Base-by-base conservation (phyloP, 192 early-diverging fungal species). In the Glomus cerebriforme region DNA sequence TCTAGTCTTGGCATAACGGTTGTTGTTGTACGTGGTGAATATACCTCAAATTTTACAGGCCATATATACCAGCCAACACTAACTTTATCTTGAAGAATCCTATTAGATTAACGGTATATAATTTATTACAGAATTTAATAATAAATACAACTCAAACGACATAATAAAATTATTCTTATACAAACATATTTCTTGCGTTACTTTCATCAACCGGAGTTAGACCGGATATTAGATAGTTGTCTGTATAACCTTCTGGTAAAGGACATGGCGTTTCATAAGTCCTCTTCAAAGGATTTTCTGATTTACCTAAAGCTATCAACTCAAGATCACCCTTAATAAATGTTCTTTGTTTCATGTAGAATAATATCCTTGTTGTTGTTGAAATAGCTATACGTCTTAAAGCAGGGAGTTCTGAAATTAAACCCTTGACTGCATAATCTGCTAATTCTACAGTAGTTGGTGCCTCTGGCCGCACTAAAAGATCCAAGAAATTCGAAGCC, bases 21-120 rank as follows among this genome's bases (percentile, higher is more conserved):
- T 1, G 81, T 60, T 2, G 79, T 80, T 7, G 78, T 86, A 17
- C 82, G 69, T 9, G 79, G 83, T 22, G 84, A 71, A 73, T 94
- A 95, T 0, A 84, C 88, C 73, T 86, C 89, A 79, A 84, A 84
- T 13, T 82, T 79, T 27, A 85, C 80, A 10, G 95, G 93, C 94
- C 94, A 96, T 8, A 88, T 93, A 78, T 92, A 88, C 95, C 94
- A 97, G 7, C 96, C 96, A 7, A 88, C 84, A 0, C 83, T 76
- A 3, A 85, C 77, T 39, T 86, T 88, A 67, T 96, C 95, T 10
- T 90, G 83, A 69, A 91, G 32, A 65, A 63, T 24, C 39, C 71
- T 69, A 26, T 54, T 45, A 45, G 68, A 26, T 71, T 15, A 79
- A 35, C 1, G 3, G 12, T 15, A 7, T 1, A 17, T 59, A 32